These are phyloP conservation scores for Mollisiaceae sp. DNA, from an alignment of 2,329 filamentous ascomycete genomes.

Conservation along the genomic window DNA sequence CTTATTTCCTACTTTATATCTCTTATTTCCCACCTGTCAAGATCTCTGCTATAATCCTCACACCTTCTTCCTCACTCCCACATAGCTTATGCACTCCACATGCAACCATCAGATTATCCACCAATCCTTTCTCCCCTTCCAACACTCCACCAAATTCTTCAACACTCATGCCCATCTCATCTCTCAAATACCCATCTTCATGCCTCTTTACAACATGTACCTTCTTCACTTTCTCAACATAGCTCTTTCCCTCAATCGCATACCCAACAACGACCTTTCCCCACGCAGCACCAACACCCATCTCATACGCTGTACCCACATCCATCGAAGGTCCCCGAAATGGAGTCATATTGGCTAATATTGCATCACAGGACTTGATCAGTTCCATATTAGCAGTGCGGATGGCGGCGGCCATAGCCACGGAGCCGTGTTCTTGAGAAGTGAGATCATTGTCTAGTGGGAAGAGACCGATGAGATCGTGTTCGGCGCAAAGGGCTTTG, in stretches of 20 bases:
- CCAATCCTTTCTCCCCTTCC: constrained; percentile 47
- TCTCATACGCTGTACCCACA: constrained; percentile 37
- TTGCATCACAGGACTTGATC: constrained; percentile 30
- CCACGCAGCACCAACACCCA: constrained; percentile 35
- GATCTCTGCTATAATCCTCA: constrained; percentile 25
- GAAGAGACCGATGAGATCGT: constrained; percentile 31
- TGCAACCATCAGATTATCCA: constrained; percentile 39
- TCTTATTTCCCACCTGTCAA: constrained; percentile 17
- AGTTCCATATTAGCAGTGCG: constrained; percentile 35
- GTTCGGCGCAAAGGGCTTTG: constrained; percentile 30
- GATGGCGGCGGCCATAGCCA: constrained; percentile 30
- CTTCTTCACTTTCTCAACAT: constrained; percentile 28
- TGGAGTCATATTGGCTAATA: constrained; percentile 37
- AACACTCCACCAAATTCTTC: constrained; percentile 49
- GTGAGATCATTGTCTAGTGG: constrained; percentile 34
- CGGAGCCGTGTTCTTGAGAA: constrained; percentile 19
- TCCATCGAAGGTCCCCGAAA: constrained; percentile 37
- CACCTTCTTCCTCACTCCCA: constrained; percentile 32
- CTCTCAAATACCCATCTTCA: constrained; percentile 34
- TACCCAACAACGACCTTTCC: constrained; percentile 36
- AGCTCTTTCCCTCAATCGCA: constrained; percentile 25
- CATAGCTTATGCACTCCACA: constrained; percentile 33
- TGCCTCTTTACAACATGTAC: constrained; percentile 22
- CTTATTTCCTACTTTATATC: neutral
- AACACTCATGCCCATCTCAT: constrained; percentile 41